Conservation (phyloP, 768 basidiomycete genomes). For the Suillus americanus region DNA sequence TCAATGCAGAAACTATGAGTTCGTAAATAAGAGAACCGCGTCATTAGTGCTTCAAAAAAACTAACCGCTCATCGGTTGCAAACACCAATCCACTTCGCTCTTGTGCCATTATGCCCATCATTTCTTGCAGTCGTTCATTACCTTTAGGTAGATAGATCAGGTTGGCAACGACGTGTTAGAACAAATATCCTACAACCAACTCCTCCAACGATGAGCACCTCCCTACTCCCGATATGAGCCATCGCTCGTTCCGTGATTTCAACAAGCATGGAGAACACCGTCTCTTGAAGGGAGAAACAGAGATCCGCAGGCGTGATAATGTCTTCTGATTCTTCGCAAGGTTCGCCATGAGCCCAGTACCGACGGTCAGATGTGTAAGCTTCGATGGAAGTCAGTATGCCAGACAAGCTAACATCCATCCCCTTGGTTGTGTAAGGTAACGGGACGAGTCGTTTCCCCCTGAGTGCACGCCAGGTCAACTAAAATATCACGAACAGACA, state of each 20-base stretch:
- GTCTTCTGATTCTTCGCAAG: constrained; percentile 47
- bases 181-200: constrained; percentile 84
- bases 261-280: constrained; percentile 96
- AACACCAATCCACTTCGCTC: constrained; percentile 90
- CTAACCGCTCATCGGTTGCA: constrained; percentile 92
- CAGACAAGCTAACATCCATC: constrained; percentile 97
- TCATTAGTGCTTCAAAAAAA: constrained; percentile 2
- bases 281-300: constrained; percentile 97
- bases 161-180: neutral
- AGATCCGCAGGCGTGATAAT: constrained; percentile 93
- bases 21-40: neutral
- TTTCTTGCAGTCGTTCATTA: constrained; percentile 91
- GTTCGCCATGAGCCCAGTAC: constrained; percentile 54
- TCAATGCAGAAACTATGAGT: constrained; percentile 94
- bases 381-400: constrained; percentile 86
- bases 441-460: constrained; percentile 79
- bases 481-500: constrained; percentile 6
- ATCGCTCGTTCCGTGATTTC: constrained; percentile 99
- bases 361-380: constrained; percentile 84
- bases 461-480: constrained; percentile 29
- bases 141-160: constrained; percentile 43
- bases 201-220: constrained; percentile 96
- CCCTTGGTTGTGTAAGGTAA: constrained; percentile 97
- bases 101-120: constrained; percentile 97
- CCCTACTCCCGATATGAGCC: constrained; percentile 96